Evolutionary conservation across 2,329 filamentous ascomycete genomes (phyloP).

Genomic region (Acrocalymma vagum): DNA sequence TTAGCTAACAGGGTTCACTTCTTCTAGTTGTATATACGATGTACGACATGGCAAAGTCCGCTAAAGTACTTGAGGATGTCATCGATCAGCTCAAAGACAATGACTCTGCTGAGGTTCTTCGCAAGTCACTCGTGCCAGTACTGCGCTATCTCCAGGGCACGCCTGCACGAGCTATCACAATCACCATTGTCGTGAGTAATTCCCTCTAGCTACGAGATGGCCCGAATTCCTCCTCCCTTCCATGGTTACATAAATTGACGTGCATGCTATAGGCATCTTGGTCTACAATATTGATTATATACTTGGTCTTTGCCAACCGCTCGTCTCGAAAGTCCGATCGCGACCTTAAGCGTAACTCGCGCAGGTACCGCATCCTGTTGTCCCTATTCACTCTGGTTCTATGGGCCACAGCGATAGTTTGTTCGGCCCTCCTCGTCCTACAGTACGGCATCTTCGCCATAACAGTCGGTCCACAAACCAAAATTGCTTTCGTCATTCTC

Average conservation of each 20-base stretch:
- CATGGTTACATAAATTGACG: too few species aligned
- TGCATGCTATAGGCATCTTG: constrained; percentile 8
- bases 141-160: constrained; percentile 8
- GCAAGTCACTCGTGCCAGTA: constrained; percentile 10
- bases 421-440: constrained; percentile 10
- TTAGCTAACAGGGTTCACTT: background rate
- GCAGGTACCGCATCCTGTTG: constrained; percentile 6
- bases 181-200: constrained; percentile 10
- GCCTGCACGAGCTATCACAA: constrained; percentile 7
- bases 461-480: constrained; percentile 4
- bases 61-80: constrained; percentile 3
- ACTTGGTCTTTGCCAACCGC: constrained; percentile 13
- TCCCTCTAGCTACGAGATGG: background rate
- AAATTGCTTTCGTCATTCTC: constrained; percentile 4
- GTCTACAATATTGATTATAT: constrained; percentile 12
- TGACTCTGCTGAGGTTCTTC: constrained; percentile 8
- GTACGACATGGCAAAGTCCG: constrained; percentile 10
- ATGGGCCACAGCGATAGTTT: constrained; percentile 16
- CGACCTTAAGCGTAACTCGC: constrained; percentile 15
- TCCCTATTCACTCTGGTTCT: constrained; percentile 5
- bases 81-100: constrained; percentile 8
- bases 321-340: constrained; percentile 5
- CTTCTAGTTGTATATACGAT: constrained; percentile 15
- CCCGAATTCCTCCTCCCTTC: too few species aligned
- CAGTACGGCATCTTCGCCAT: constrained; percentile 14